Conservation (phyloP, 768 basidiomycete species). For the Baorangia bicolor region DNA sequence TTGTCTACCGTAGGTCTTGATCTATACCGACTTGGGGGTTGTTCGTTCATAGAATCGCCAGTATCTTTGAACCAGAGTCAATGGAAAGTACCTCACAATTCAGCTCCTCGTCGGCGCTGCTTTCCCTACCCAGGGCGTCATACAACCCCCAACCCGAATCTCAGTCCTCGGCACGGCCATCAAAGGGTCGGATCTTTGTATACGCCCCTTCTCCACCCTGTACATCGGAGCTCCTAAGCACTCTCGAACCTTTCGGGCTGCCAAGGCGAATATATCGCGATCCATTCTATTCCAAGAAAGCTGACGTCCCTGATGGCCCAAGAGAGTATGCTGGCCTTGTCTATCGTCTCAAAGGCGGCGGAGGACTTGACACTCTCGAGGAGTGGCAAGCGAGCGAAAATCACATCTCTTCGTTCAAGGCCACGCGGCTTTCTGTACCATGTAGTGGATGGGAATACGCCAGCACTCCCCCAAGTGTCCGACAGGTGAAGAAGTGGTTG, state of each 20-base stretch:
- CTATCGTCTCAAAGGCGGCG: constrained; percentile 69
- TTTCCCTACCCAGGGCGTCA: constrained; percentile 17
- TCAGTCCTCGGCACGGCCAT: constrained; percentile 1
- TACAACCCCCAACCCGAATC: constrained; percentile 8
- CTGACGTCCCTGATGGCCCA: constrained; percentile 66
- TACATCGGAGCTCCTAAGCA: constrained; percentile 42
- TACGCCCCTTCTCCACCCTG: constrained; percentile 56
- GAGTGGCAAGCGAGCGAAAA: constrained; percentile 48
- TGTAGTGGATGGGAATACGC: constrained; percentile 82
- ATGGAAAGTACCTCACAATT: not conserved
- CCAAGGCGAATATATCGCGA: constrained; percentile 64
- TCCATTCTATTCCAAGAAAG: constrained; percentile 76
- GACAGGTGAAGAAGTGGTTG: constrained; percentile 57
- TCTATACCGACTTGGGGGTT: not conserved
- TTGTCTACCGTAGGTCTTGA: constrained; percentile 18
- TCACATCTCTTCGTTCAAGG: not conserved
- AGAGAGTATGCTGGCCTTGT: constrained; percentile 78
- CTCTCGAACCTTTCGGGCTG: constrained; percentile 46
- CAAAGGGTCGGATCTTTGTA: constrained; percentile 31
- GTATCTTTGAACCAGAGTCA: constrained; percentile 17
- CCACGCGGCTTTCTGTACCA: constrained; percentile 21
- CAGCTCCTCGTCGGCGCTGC: not conserved
- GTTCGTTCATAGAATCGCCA: not conserved
- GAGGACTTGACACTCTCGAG: constrained; percentile 54
- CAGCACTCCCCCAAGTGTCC: constrained; percentile 59